A percentile compares a stretch with the other conserved stretches of the same genome.
phyloP scores from a whole-genome alignment of 176 grass and related monocot species.

The Ampelocalamus luodianensis region DNA sequence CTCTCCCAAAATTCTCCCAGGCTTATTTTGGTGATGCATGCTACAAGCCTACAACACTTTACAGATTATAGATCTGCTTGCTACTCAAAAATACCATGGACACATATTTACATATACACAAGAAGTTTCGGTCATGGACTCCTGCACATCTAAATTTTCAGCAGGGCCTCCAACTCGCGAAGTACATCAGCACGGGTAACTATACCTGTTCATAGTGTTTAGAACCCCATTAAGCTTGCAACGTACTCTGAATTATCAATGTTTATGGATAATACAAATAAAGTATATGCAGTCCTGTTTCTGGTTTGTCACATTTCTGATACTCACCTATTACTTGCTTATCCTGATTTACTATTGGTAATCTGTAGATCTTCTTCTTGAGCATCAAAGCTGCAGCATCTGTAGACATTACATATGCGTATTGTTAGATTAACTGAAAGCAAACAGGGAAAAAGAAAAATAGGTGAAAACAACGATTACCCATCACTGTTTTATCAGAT shows the following conservation, averaged over 20 bases:
- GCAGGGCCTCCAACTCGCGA: slow-evolving; percentile 64
- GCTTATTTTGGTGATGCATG: slow-evolving; percentile 36
- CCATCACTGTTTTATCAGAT: slow-evolving; percentile 74
- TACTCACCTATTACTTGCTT: slow-evolving; percentile 78
- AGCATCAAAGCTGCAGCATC: slow-evolving; percentile 95
- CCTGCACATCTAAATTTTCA: slow-evolving; percentile 49
- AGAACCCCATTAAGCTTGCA: slow-evolving; percentile 38
- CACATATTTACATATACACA: slow-evolving; percentile 56
- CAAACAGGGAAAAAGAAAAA: neutral
- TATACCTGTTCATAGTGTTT: slow-evolving; percentile 72
- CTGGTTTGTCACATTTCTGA: slow-evolving; percentile 14
- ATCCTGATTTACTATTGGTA: slow-evolving; percentile 79
- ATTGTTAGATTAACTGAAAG: slow-evolving; percentile 26
- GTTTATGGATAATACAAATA: slow-evolving; percentile 38
- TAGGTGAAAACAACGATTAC: slow-evolving; percentile 46
- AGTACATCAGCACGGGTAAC: slow-evolving; percentile 83
- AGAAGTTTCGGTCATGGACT: slow-evolving; percentile 15
- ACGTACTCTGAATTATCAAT: slow-evolving; percentile 13
- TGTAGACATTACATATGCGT: slow-evolving; percentile 44
- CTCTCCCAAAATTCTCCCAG: slow-evolving; percentile 18
- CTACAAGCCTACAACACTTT: neutral
- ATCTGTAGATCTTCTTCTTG: slow-evolving; percentile 83
- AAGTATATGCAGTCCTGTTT: neutral
- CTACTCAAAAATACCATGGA: slow-evolving; percentile 32
- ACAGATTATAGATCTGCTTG: slow-evolving; percentile 37